Conservation (phyloP, 768 basidiomycete genomes). For the Kwoniella bestiolae region DNA sequence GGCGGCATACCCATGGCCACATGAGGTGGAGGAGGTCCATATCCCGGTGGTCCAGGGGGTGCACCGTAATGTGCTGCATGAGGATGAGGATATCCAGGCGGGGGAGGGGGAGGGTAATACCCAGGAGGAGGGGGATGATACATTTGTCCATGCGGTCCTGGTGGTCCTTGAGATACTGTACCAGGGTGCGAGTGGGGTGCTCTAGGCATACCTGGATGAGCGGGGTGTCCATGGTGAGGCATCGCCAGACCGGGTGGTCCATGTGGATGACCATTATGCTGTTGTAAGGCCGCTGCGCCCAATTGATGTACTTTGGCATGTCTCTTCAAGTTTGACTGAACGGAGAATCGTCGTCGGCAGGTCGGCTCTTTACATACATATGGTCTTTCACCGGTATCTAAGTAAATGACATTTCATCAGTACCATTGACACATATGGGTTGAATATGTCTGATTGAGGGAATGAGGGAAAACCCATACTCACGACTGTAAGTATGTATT, state of each 20-base stretch:
- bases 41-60: not conserved
- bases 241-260: not conserved
- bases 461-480: slow-evolving; percentile 29
- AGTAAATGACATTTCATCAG: not conserved
- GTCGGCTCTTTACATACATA: slow-evolving; percentile 51
- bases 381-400: slow-evolving; percentile 46
- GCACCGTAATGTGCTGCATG: not conserved
- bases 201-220: slow-evolving; percentile 13
- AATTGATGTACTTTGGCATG: slow-evolving; percentile 54
- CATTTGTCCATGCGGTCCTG: not conserved
- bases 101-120: slow-evolving; percentile 1
- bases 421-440: too few species aligned
- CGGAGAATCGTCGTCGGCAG: slow-evolving; percentile 52
- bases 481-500: slow-evolving; percentile 56
- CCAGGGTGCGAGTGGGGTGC: slow-evolving; percentile 11
- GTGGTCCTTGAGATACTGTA: not conserved
- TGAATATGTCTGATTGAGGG: not conserved
- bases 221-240: slow-evolving; percentile 3
- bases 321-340: slow-evolving; percentile 55
- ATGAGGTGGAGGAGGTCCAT: slow-evolving; percentile 12
- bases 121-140: slow-evolving; percentile 1
- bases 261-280: slow-evolving; percentile 6
- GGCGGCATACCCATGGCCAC: slow-evolving; percentile 5
- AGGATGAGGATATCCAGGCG: not conserved
- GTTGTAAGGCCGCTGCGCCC: slow-evolving; percentile 5